Base-by-base conservation (phyloP, 768 basidiomycete species). In the Rhodotorula paludigena region DNA sequence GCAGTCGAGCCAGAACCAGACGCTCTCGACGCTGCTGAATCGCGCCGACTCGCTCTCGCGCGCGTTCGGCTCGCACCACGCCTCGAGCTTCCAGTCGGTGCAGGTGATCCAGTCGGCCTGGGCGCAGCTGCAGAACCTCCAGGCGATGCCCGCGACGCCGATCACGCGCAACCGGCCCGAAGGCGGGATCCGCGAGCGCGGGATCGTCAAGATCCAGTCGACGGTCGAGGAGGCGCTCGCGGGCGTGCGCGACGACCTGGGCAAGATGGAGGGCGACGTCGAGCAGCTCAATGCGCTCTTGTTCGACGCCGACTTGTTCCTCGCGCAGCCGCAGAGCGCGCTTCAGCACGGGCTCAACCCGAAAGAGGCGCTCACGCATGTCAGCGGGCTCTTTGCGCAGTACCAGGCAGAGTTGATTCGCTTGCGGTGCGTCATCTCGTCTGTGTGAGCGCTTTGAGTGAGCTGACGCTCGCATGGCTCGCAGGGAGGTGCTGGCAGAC, bases 351-450 rank as follows among this genome's bases (percentile, higher is more conserved):
- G 63, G 14, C 30, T 71, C 28, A 71, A 74, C 51, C 73, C 73
- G 32, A 45, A 51, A n/a, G 64, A 71, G 44, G 69, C 73, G 25
- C 49, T 74, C 2, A 35, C n/a, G 10, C 69, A 74, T 39, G 67
- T 71, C 49, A 48, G 41, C 41, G 64, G 58, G 36, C 56, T 74
- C 10, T 69, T 64, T 32, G 53, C 66, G 2, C 55, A 58, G 36
- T 71, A 74, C 41, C 70, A 68, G 49, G 58, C 64, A 2, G 73
- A 74, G 56, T n/a, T 74, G 38, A 68, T 74, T 18, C 35, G 69
- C 32, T 33, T 68, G 36, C 23, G 71, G 66, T 68, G 33, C 28
- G 66, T 60, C 2, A n/a, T 30, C 3, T 35, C 47, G 12, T 41
- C 35, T 30, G 18, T 16, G 11, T 15, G 15, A 1, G n/a, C 45